Percentiles rank a stretch among this genome's conserved stretches.
phyloP scores from a whole-genome alignment of 805 yeast genomes.

The Lipomyces orientalis region DNA sequence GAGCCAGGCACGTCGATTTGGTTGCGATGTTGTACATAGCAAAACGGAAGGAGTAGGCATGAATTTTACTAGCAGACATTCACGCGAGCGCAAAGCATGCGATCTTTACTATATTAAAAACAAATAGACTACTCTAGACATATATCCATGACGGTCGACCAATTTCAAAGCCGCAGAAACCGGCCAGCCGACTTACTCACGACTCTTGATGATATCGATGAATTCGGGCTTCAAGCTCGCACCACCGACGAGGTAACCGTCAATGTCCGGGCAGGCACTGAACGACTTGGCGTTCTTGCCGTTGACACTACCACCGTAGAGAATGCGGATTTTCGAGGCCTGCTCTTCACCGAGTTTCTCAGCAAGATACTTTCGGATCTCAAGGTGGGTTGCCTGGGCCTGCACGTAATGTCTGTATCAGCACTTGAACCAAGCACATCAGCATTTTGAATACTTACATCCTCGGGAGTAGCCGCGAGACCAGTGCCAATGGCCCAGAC shows the following conservation, averaged over 20 bases:
- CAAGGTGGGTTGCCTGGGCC: constrained; percentile 92
- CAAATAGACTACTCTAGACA: not conserved
- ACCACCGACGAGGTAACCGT: constrained; percentile 99
- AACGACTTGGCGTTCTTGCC: constrained; percentile 90
- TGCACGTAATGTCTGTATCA: not conserved
- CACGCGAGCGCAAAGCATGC: not conserved
- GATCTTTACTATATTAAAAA: not conserved
- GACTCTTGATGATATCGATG: constrained; percentile 79
- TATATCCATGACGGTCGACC: not conserved
- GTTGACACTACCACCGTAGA: constrained; percentile 98
- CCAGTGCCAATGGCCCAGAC: constrained; percentile 99
- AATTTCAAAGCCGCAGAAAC: not conserved
- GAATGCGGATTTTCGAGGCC: constrained; percentile 82
- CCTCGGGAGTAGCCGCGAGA: constrained; percentile 97
- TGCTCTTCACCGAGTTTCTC: constrained; percentile 75
- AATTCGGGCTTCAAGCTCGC: constrained; percentile 99
- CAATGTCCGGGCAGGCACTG: constrained; percentile 91
- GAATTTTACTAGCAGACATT: not conserved
- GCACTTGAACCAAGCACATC: not conserved
- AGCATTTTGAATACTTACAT: constrained; percentile 43
- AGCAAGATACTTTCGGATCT: constrained; percentile 82
- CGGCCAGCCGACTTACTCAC: constrained; percentile 8
- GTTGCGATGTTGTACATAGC: constrained; percentile 5
- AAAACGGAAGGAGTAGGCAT: not conserved
- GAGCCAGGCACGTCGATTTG: not conserved